These are phyloP conservation scores for Quercus engelmannii DNA, from an alignment of 306 rosid genomes.

Conservation along the genomic window DNA sequence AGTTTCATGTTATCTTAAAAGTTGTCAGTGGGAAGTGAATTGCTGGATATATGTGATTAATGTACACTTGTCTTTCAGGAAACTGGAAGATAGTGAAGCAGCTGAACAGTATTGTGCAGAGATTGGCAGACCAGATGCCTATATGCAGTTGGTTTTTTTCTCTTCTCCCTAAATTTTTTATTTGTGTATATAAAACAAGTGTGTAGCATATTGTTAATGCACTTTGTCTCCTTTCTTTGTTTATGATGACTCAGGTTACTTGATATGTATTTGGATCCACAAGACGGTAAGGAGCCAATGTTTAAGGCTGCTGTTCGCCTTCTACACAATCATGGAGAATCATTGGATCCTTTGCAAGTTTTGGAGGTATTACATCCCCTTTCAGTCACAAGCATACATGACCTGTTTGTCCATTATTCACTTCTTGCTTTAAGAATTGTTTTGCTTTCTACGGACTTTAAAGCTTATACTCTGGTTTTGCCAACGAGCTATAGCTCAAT, in stretches of 20 bases:
- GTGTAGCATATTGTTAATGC: conserved; percentile 4
- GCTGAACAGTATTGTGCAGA: conserved; percentile 99
- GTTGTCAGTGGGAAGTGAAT: conserved; percentile 7
- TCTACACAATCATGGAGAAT: conserved; percentile 98
- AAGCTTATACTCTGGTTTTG: not conserved
- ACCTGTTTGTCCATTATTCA: not conserved
- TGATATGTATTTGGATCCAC: conserved; percentile 98
- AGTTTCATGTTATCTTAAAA: not conserved
- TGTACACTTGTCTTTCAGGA: conserved; percentile 50
- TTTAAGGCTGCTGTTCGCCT: conserved; percentile 97
- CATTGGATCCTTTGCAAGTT: conserved; percentile 90
- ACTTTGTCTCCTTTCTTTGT: conserved; percentile 20
- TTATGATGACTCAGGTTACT: conserved; percentile 65
- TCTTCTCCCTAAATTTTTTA: conserved; percentile 14
- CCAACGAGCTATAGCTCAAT: too few species aligned
- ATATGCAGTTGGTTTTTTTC: conserved; percentile 77
- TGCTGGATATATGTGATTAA: not conserved
- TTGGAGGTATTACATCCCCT: conserved; percentile 62
- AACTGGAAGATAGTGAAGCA: conserved; percentile 94
- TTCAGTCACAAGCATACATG: not conserved
- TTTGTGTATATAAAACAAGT: not conserved
- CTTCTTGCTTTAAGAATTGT: conserved; percentile 6
- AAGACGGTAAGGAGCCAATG: conserved; percentile 98
- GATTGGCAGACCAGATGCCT: conserved; percentile 96
- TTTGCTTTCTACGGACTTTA: not conserved